Evolutionary conservation across 192 early-diverging fungal genomes (phyloP).

Genomic region (Entomortierella lignicola): DNA sequence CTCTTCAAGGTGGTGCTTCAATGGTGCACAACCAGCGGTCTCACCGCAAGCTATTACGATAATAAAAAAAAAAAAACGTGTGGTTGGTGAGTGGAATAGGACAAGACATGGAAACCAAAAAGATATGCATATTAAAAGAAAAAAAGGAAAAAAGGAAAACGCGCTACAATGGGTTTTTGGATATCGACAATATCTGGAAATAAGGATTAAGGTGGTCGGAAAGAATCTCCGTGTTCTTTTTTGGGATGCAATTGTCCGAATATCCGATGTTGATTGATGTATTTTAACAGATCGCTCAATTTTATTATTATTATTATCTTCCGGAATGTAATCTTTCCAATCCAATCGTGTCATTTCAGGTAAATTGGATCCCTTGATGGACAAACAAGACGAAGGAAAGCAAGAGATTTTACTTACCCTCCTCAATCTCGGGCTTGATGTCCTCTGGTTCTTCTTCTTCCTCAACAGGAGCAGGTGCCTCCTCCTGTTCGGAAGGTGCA

Average conservation of each 20-base stretch:
- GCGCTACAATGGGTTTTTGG: too few species aligned
- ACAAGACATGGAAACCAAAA: not conserved
- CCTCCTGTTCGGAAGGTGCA: conserved; percentile 57
- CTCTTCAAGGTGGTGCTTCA: conserved; percentile 83
- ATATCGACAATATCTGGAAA: too few species aligned
- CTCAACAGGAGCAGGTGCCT: conserved; percentile 46
- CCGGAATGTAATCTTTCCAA: too few species aligned
- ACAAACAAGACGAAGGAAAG: not conserved
- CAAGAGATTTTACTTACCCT: conserved; percentile 55
- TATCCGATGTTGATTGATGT: not conserved
- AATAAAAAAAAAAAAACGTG: not conserved
- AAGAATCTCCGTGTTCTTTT: conserved; percentile 7
- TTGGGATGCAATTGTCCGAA: not conserved
- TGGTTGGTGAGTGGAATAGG: not conserved
- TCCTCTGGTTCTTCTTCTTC: conserved; percentile 70
- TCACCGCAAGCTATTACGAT: conserved; percentile 68
- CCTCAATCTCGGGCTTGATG: conserved; percentile 67
- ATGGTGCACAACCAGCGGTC: conserved; percentile 68
- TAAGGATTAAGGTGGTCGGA: not conserved
- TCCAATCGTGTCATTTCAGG: too few species aligned
- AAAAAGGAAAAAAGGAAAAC: conserved; percentile 6
- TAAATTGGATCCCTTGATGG: too few species aligned
- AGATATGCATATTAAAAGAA: too few species aligned
- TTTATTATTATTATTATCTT: too few species aligned
- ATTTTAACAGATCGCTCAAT: too few species aligned